phyloP scores from a whole-genome alignment of 495 filamentous ascomycete species.

The Tuber umbilicatum region DNA sequence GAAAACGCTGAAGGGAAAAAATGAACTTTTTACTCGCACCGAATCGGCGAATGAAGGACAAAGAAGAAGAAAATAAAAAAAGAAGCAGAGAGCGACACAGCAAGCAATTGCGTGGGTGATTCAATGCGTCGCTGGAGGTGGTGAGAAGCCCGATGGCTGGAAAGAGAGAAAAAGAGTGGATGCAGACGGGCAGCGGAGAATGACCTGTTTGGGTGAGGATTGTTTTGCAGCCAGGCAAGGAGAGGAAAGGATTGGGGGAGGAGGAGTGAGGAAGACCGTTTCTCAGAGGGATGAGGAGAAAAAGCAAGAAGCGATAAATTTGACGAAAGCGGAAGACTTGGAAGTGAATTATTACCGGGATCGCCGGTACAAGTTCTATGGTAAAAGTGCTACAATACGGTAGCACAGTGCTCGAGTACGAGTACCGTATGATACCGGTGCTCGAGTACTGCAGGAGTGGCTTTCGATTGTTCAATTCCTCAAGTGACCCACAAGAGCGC shows the following conservation, averaged over 20 bases:
- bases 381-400: too few relatives aligned
- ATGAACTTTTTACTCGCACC: neutral
- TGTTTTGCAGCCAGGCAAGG: slow-evolving; percentile 1
- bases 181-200: neutral
- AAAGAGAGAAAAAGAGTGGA: neutral
- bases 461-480: neutral
- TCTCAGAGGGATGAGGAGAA: neutral
- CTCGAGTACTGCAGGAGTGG: neutral
- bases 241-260: neutral
- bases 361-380: neutral
- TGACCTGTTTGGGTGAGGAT: neutral
- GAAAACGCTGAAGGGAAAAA: neutral
- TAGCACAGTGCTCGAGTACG: too few relatives aligned
- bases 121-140: neutral
- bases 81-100: neutral
- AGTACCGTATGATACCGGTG: neutral
- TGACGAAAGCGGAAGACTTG: neutral
- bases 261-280: neutral
- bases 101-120: neutral
- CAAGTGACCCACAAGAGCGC: neutral
- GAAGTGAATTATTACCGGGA: neutral
- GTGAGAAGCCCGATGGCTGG: neutral
- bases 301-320: neutral
- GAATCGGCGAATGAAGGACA: neutral
- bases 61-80: neutral